Conservation (phyloP, 495 filamentous ascomycete species). For the Penicillium cosmopolitanum region DNA sequence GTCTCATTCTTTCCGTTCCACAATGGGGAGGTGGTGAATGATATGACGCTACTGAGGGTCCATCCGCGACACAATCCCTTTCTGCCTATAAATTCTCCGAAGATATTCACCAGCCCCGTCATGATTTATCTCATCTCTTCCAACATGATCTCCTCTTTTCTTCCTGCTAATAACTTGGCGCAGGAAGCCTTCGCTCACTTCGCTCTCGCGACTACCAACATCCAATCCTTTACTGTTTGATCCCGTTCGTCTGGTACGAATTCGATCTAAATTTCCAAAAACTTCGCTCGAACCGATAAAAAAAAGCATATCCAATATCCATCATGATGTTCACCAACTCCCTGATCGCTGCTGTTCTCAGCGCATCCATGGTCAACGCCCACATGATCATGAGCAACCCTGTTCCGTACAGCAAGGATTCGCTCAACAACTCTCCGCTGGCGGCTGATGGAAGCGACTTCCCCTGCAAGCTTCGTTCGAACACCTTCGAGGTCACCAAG, state of each 20-base stretch:
- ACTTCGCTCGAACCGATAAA: conserved; percentile 31
- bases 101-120: background rate
- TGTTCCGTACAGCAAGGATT: conserved; percentile 59
- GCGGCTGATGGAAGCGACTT: conserved; percentile 63
- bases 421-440: conserved; percentile 65
- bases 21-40: conserved; percentile 8
- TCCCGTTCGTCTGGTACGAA: conserved; percentile 51
- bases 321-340: conserved; percentile 53
- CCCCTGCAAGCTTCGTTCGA: conserved; percentile 69
- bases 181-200: conserved; percentile 18
- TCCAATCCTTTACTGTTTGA: conserved; percentile 27
- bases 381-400: conserved; percentile 78
- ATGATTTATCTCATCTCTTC: conserved; percentile 1
- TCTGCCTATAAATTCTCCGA: conserved; percentile 4
- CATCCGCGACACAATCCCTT: conserved; percentile 11
- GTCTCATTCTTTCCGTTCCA: conserved; percentile 1
- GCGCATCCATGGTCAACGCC: conserved; percentile 50
- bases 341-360: conserved; percentile 48
- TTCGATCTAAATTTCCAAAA: conserved; percentile 25
- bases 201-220: conserved; percentile 22
- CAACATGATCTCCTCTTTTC: background rate
- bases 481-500: conserved; percentile 26
- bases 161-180: conserved; percentile 10
- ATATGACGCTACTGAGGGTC: background rate
- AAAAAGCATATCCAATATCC: conserved; percentile 25